Evolutionary conservation across 257 asterid genomes (phyloP), one percentile per base, ranked within the genome.

Genomic region (Capsicum chinense): DNA sequence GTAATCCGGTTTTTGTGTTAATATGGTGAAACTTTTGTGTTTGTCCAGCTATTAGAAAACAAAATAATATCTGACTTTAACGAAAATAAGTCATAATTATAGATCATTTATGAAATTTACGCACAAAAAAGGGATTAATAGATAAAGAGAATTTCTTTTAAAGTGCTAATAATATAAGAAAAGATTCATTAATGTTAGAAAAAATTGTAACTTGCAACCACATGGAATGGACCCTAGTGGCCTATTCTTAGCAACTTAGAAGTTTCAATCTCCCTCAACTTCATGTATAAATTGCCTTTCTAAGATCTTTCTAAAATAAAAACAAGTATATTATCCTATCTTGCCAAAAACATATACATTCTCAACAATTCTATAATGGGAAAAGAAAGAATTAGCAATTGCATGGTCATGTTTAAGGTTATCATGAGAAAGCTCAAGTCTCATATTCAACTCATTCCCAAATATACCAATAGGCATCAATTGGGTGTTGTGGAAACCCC

Each of bases 221-320:
- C 57, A 70, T 63, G 56, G 44, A 16, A 82, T 64, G 87, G 81
- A 83, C 85, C 90, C 67, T 63, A 19, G 33, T 26, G 33, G 33
- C 1, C 33, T 26, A 26, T 68, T 14, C 85, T 58, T 19, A 83
- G 54, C 84, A 81, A 84, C 93, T 21, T 52, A 58, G 95, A 91
- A 92, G 66, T 92, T 90, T 91, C 93, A 79, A 79, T 83, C 52
- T 56, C 47, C 64, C 48, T 63, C 7, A 63, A 66, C 42, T 66
- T 66, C 11, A 33, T 42, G 9, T 78, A 88, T 86, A 80, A 82
- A 80, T 67, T 86, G 39, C 17, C 85, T 89, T 70, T 6, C 6
- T 44, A 47, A 63, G 37, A 82, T 56, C 85, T 17, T 9, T 14
- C 21, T 17, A 54, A 26, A 80, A 67, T 71, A 42, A 84, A 47